phyloP scores from a whole-genome alignment of 352 stramenopile species.

The Phytophthora chlamydospora region DNA sequence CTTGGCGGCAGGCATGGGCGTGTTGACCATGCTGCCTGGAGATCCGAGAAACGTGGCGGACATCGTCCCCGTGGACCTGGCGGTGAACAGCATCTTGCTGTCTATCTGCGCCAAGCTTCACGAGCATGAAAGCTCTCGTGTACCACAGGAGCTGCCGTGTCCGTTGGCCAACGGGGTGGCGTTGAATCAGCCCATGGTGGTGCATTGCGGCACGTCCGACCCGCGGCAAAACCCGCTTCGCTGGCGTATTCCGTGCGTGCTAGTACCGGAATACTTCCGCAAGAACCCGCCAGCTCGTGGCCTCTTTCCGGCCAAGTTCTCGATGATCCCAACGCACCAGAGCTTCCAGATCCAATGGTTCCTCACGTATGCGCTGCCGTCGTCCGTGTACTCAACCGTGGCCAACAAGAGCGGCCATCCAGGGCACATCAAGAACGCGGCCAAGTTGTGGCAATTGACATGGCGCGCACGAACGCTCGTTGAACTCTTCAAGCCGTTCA shows the following conservation, averaged over 20 bases:
- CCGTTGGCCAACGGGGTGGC: constrained; percentile 17
- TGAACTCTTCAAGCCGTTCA: constrained; percentile 89
- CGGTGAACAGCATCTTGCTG: constrained; percentile 78
- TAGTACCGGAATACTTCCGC: constrained; percentile 71
- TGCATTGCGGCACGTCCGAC: constrained; percentile 82
- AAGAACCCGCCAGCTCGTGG: constrained; percentile 65
- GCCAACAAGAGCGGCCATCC: constrained; percentile 68
- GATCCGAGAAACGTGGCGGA: constrained; percentile 82
- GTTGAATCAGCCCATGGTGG: constrained; percentile 54
- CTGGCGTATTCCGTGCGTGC: constrained; percentile 71
- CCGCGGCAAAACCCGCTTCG: constrained; percentile 78
- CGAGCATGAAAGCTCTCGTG: constrained; percentile 14
- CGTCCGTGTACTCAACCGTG: constrained; percentile 80
- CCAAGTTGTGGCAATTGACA: constrained; percentile 74
- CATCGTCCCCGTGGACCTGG: constrained; percentile 83
- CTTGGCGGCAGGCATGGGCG: constrained; percentile 71
- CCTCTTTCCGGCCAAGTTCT: constrained; percentile 68
- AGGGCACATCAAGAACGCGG: constrained; percentile 72
- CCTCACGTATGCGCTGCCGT: constrained; percentile 77
- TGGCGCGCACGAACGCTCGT: constrained; percentile 78
- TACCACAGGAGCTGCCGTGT: constrained; percentile 13
- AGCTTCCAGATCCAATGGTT: constrained; percentile 89
- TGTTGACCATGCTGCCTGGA: constrained; percentile 84
- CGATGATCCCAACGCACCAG: constrained; percentile 82
- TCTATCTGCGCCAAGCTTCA: constrained; percentile 52